phyloP scores from a whole-genome alignment of 176 grass and related monocot genomes.

The Hordeum vulgare region DNA sequence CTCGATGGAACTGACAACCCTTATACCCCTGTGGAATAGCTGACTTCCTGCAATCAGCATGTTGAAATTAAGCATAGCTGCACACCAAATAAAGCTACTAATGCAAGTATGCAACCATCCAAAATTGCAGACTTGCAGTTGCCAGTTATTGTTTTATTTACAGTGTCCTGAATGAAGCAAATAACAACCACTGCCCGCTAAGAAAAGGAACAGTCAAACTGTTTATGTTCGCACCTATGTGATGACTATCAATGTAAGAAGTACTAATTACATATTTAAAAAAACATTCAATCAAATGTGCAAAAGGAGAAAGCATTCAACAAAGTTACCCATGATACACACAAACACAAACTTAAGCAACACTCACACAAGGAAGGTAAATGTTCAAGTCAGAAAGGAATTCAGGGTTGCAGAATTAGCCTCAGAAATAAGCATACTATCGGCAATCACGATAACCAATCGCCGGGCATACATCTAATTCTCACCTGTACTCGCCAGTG shows the following conservation, averaged over 20 bases:
- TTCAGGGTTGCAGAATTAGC: neutral
- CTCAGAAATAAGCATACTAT: neutral
- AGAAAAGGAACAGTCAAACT: neutral
- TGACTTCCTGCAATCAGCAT: conserved; percentile 55
- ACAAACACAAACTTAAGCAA: neutral
- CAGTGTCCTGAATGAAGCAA: neutral
- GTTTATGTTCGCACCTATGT: neutral
- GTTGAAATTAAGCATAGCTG: conserved; percentile 1
- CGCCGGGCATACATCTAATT: neutral
- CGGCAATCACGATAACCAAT: neutral
- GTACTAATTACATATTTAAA: neutral
- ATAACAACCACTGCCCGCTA: neutral
- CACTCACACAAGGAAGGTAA: neutral
- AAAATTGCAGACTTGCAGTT: neutral
- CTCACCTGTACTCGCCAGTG: conserved; percentile 93
- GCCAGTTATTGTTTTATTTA: neutral
- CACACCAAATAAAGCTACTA: neutral
- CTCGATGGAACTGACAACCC: conserved; percentile 86
- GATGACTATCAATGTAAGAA: neutral
- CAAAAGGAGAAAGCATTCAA: neutral
- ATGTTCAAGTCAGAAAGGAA: neutral
- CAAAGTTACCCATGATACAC: neutral
- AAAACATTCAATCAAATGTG: neutral
- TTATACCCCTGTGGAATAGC: conserved; percentile 71
- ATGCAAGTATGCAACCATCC: neutral